Conservation (phyloP, 108 stramenopile genomes). For the Cafeteria roenbergensis region DNA sequence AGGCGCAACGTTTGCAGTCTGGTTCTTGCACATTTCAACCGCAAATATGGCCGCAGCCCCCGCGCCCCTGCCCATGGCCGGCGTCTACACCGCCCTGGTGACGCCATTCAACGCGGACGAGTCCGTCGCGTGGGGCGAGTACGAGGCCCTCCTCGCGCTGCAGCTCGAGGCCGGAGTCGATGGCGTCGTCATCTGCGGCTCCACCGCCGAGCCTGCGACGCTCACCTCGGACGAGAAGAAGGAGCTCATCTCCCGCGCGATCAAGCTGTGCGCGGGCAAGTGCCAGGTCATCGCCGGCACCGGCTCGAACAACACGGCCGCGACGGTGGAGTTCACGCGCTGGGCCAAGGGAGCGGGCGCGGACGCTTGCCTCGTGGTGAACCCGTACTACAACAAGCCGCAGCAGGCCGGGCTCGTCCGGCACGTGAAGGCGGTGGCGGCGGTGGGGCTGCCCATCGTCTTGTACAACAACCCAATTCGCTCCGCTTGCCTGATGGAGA, state of each 20-base stretch:
- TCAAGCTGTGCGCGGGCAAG: slow-evolving; percentile 6
- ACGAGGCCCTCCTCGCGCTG: too few relatives aligned
- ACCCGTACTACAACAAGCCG: slow-evolving; percentile 84
- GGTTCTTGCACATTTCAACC: too few relatives aligned
- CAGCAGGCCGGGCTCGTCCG: slow-evolving; percentile 62
- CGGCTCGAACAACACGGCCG: slow-evolving; percentile 46
- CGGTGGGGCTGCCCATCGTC: slow-evolving; percentile 55
- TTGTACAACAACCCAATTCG: slow-evolving; percentile 79
- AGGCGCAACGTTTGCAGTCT: too few relatives aligned
- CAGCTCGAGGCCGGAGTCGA: too few relatives aligned
- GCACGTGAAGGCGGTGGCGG: slow-evolving; percentile 60
- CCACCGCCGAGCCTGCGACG: slow-evolving; percentile 16
- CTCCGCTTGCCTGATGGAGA: slow-evolving; percentile 43
- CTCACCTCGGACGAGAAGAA: slow-evolving; percentile 14
- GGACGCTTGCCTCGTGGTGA: slow-evolving; percentile 73
- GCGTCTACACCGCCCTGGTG: too few relatives aligned
- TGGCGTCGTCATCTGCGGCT: too few relatives aligned
- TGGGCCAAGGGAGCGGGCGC: slow-evolving; percentile 72
- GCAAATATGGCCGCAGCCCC: too few relatives aligned
- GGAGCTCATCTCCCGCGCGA: slow-evolving; percentile 1
- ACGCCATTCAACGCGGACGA: too few relatives aligned
- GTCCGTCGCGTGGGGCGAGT: too few relatives aligned
- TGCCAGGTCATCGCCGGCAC: slow-evolving; percentile 16
- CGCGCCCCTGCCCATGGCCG: too few relatives aligned
- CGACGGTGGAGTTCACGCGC: slow-evolving; percentile 52